phyloP scores from a whole-genome alignment of 2,329 filamentous ascomycete genomes.

The Rhynchosporium agropyri region DNA sequence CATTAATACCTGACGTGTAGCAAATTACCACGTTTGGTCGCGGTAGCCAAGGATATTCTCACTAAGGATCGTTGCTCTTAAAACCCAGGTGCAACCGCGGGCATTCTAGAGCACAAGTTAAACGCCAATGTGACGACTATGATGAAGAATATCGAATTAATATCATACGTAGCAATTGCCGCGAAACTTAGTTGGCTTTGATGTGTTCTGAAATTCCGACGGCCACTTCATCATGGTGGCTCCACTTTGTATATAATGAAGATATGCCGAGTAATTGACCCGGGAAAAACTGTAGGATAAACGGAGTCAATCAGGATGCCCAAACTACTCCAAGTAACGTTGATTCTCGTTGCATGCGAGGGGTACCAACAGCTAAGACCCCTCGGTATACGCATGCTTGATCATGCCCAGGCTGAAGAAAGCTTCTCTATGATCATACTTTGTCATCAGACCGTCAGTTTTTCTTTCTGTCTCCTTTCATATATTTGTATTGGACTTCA shows the following conservation, averaged over 20 bases:
- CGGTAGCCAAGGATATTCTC: background rate
- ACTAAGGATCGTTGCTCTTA: background rate
- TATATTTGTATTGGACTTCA: slow-evolving; percentile 11
- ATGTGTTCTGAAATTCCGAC: background rate
- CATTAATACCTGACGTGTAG: slow-evolving; percentile 6
- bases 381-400: slow-evolving; percentile 15
- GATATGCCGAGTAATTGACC: background rate
- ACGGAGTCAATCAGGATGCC: slow-evolving; percentile 11
- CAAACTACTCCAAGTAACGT: slow-evolving; percentile 20
- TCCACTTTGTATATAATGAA: slow-evolving; percentile 5
- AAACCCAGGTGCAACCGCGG: background rate
- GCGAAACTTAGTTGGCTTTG: background rate
- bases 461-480: slow-evolving; percentile 5
- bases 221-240: background rate
- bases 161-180: background rate
- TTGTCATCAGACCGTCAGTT: background rate
- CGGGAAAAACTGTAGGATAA: slow-evolving; percentile 17
- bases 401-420: background rate
- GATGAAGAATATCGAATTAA: background rate
- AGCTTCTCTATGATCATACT: background rate
- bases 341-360: slow-evolving; percentile 12
- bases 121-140: background rate
- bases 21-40: background rate
- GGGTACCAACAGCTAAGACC: slow-evolving; percentile 5
- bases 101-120: background rate